A percentile compares a stretch with the other conserved stretches of the same genome.
Evolutionary conservation across 2,329 filamentous ascomycete genomes (phyloP).

Genomic region (Zasmidium cellare): DNA sequence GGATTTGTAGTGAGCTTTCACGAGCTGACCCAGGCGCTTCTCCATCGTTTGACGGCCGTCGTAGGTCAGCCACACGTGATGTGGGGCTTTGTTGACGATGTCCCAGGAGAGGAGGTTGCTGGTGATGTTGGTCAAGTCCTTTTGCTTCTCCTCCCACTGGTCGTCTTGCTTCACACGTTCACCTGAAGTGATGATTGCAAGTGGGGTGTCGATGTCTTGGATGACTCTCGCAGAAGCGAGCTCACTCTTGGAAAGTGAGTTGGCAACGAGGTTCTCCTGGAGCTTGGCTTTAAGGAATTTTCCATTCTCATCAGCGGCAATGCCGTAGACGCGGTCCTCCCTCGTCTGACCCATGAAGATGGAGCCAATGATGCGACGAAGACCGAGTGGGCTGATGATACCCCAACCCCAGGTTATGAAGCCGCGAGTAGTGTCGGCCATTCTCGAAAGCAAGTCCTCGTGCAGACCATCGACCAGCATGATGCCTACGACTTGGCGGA

Average conservation of each 20-base stretch:
- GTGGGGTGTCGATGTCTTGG: slow-evolving; percentile 70
- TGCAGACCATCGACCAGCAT: slow-evolving; percentile 87
- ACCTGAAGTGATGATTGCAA: slow-evolving; percentile 82
- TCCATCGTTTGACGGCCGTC: slow-evolving; percentile 76
- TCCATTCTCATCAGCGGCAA: slow-evolving; percentile 73
- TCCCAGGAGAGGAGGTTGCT: slow-evolving; percentile 81
- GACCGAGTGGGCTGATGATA: slow-evolving; percentile 79
- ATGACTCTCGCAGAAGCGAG: slow-evolving; percentile 76
- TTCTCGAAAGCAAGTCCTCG: slow-evolving; percentile 73
- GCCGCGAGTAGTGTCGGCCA: slow-evolving; percentile 69
- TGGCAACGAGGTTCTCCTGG: slow-evolving; percentile 87
- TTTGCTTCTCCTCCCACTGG: slow-evolving; percentile 81
- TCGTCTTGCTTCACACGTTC: slow-evolving; percentile 64
- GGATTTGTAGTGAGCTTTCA: slow-evolving; percentile 41
- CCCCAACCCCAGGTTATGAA: slow-evolving; percentile 87
- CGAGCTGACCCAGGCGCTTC: slow-evolving; percentile 71
- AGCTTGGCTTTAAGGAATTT: slow-evolving; percentile 88
- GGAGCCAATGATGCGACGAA: slow-evolving; percentile 77
- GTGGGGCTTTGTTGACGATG: slow-evolving; percentile 78
- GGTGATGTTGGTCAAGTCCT: slow-evolving; percentile 79
- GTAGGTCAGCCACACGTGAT: slow-evolving; percentile 78
- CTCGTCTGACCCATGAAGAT: slow-evolving; percentile 78
- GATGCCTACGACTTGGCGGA: slow-evolving; percentile 71
- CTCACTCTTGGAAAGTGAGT: slow-evolving; percentile 80
- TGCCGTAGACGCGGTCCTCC: slow-evolving; percentile 82